These are phyloP conservation scores for Candida glucosophila DNA, from an alignment of 1,139 yeast species.

Conservation along the genomic window DNA sequence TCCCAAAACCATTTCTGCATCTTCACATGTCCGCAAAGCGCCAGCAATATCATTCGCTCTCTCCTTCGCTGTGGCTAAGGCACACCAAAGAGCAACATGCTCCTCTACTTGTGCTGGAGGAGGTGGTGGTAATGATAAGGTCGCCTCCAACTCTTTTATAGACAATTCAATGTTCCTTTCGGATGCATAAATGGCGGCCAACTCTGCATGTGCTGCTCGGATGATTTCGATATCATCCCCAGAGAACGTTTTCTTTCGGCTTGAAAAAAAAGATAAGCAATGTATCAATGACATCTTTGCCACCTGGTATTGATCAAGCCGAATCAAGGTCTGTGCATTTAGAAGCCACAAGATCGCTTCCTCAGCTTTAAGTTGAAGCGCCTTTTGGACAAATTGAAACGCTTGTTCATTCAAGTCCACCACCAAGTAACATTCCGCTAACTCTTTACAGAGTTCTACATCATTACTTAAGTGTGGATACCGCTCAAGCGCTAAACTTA, in stretches of 20 bases:
- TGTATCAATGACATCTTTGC: conserved; percentile 40
- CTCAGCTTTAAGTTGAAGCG: conserved; percentile 31
- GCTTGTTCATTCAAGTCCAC: conserved; percentile 44
- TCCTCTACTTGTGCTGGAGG: conserved; percentile 36
- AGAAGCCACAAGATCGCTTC: conserved; percentile 40
- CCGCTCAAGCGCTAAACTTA: conserved; percentile 28
- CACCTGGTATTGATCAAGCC: conserved; percentile 33
- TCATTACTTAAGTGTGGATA: conserved; percentile 25
- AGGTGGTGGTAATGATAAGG: conserved; percentile 42
- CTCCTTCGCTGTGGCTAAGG: conserved; percentile 42
- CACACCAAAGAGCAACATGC: conserved; percentile 44
- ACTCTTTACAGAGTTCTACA: conserved; percentile 33
- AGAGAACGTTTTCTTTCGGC: conserved; percentile 15
- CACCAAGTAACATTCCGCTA: conserved; percentile 41
- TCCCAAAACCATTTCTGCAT: conserved; percentile 37
- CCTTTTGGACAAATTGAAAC: conserved; percentile 38
- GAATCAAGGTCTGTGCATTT: conserved; percentile 37
- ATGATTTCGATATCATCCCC: conserved; percentile 35
- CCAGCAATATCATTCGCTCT: conserved; percentile 39
- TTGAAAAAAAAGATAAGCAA: conserved; percentile 32
- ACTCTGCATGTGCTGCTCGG: conserved; percentile 43
- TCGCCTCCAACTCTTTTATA: conserved; percentile 38
- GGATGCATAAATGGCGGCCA: conserved; percentile 45
- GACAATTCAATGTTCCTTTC: conserved; percentile 41
- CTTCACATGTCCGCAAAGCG: conserved; percentile 41